A percentile compares a stretch with the other conserved stretches of the same genome.
phyloP scores from a whole-genome alignment of 2,329 filamentous ascomycete genomes.

The Neofusicoccum cordaticola region DNA sequence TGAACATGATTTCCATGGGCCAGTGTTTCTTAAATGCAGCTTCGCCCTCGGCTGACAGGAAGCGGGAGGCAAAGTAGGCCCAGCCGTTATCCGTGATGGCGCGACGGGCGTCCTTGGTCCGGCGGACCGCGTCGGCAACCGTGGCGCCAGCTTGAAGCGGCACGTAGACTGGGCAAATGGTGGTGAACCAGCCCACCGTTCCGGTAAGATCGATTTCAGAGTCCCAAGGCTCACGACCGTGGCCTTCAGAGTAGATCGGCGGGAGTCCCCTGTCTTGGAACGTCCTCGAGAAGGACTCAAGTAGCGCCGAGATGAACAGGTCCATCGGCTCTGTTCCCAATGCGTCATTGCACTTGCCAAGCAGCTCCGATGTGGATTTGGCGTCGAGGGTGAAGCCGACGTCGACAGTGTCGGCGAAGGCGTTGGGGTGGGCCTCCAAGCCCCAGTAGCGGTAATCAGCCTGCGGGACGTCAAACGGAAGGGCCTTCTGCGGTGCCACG shows the following conservation, averaged over 20 bases:
- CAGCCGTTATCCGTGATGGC: neutral
- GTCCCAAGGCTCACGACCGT: slow-evolving; percentile 26
- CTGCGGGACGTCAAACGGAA: slow-evolving; percentile 27
- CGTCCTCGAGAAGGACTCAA: neutral
- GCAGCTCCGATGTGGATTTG: slow-evolving; percentile 26
- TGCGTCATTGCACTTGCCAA: slow-evolving; percentile 6
- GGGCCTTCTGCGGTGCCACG: slow-evolving; percentile 25
- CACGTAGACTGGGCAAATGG: neutral
- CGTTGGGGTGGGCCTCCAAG: slow-evolving; percentile 31
- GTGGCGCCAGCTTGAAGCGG: neutral
- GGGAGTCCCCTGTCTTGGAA: slow-evolving; percentile 11
- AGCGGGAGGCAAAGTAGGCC: neutral
- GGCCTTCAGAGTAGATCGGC: slow-evolving; percentile 22
- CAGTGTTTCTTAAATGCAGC: neutral
- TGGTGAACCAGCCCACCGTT: slow-evolving; percentile 26
- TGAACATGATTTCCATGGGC: slow-evolving; percentile 58
- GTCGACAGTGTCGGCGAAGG: slow-evolving; percentile 33
- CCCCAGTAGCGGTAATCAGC: slow-evolving; percentile 38
- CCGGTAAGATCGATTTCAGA: slow-evolving; percentile 22
- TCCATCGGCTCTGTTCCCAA: slow-evolving; percentile 10
- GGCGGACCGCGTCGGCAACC: neutral
- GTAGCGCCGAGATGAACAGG: slow-evolving; percentile 2
- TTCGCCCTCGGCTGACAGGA: neutral
- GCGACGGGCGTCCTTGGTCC: neutral
- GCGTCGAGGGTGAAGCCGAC: slow-evolving; percentile 30